phyloP scores from a whole-genome alignment of 2,329 filamentous ascomycete species.

The Neonectria ditissima region DNA sequence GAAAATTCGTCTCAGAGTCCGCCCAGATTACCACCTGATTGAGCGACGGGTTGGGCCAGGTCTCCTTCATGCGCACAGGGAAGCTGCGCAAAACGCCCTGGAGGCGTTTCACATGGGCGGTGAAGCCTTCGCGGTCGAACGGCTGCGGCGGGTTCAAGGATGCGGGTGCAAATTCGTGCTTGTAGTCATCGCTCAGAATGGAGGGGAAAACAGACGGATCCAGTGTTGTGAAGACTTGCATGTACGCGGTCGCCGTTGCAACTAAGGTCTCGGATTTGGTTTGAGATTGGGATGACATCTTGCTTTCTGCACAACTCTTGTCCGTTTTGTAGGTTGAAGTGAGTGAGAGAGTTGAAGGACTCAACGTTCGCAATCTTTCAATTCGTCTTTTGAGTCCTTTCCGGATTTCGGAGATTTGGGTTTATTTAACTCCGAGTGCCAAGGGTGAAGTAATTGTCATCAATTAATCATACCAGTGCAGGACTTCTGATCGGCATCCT shows the following conservation, averaged over 20 bases:
- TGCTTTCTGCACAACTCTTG: not conserved
- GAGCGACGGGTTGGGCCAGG: not conserved
- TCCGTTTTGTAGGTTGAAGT: not conserved
- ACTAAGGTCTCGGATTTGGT: not conserved
- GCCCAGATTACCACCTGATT: conserved; percentile 6
- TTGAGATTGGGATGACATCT: not conserved
- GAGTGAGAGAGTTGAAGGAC: too few relatives aligned
- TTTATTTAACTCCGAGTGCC: not conserved
- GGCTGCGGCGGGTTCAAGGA: not conserved
- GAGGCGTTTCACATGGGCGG: not conserved
- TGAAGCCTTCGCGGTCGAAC: not conserved
- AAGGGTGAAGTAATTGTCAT: not conserved
- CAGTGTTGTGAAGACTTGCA: not conserved
- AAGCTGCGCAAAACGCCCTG: not conserved
- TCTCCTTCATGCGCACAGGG: conserved; percentile 5
- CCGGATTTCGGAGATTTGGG: not conserved
- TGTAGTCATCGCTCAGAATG: not conserved
- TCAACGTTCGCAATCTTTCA: not conserved
- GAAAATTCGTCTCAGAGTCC: not conserved
- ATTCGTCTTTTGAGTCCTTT: not conserved
- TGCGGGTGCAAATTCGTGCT: not conserved
- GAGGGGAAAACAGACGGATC: not conserved
- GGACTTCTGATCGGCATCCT: not conserved
- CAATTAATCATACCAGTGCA: not conserved
- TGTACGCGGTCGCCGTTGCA: not conserved